Evolutionary conservation across 306 rosid genomes (phyloP).

Genomic region (Gillenia trifoliata): DNA sequence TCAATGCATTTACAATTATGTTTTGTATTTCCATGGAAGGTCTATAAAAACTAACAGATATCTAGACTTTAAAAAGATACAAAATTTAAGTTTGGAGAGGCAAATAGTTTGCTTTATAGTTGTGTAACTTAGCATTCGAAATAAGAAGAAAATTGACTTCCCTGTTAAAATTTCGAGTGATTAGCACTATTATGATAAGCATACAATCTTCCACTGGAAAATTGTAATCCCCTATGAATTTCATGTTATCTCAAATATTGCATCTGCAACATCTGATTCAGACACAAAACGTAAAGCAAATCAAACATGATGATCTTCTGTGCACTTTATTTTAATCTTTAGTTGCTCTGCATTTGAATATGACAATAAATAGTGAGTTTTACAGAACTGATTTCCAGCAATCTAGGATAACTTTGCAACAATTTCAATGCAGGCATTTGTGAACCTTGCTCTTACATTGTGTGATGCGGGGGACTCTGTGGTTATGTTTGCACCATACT

Average conservation of each 20-base stretch:
- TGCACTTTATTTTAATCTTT: neutral
- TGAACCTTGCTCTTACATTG: constrained; percentile 87
- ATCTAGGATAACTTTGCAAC: constrained; percentile 21
- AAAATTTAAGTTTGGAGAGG: neutral
- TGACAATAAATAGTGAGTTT: neutral
- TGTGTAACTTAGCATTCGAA: neutral
- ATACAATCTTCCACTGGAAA: neutral
- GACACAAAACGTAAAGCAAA: neutral
- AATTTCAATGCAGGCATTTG: constrained; percentile 73
- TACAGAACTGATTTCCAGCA: constrained; percentile 1
- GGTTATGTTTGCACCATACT: constrained; percentile 89
- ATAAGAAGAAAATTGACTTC: neutral
- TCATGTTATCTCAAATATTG: neutral
- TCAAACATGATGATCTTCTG: neutral
- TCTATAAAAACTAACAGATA: neutral
- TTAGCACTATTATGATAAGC: neutral
- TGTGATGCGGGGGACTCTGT: constrained; percentile 92
- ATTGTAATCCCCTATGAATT: neutral
- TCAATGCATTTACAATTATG: constrained; percentile 17
- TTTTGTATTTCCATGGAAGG: neutral
- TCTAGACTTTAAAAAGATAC: neutral
- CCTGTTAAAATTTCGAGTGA: neutral
- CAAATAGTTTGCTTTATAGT: neutral
- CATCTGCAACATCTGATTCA: neutral
- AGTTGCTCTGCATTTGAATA: neutral